These are phyloP conservation scores for Gracilaria vermiculophylla DNA, from an alignment of 23 red algal genomes.

Conservation along the genomic window DNA sequence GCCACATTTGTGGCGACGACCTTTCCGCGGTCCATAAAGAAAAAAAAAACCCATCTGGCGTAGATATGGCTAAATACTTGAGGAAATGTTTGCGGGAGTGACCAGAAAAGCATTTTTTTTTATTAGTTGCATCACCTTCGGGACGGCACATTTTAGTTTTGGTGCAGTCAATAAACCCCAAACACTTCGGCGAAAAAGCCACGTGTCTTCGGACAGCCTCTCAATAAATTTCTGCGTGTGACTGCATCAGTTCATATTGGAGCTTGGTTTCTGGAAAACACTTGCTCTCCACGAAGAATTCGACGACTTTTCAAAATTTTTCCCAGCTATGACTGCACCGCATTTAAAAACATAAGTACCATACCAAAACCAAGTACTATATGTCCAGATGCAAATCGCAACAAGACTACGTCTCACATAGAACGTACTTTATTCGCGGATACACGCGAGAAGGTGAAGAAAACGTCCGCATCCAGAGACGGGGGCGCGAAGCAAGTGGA, in stretches of 20 bases:
- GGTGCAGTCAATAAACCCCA: slow-evolving; percentile 54
- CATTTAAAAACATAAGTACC: slow-evolving; percentile 2
- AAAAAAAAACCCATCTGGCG: slow-evolving; percentile 56
- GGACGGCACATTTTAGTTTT: slow-evolving; percentile 12
- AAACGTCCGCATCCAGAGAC: no score
- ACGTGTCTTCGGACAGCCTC: not conserved
- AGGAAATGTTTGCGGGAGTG: slow-evolving; percentile 16
- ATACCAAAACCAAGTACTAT: no score
- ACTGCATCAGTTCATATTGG: not conserved
- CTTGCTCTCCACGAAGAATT: not conserved
- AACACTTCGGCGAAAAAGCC: slow-evolving; percentile 2
- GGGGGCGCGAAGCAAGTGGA: no score
- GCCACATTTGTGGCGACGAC: slow-evolving; percentile 35
- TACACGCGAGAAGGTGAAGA: no score
- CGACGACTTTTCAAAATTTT: slow-evolving; percentile 11
- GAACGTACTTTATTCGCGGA: no score
- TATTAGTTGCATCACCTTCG: not conserved
- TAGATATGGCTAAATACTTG: slow-evolving; percentile 34
- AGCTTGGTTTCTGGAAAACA: not conserved
- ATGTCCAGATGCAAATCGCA: no score
- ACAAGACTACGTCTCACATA: no score
- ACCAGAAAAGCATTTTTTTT: slow-evolving; percentile 22
- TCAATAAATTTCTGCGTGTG: not conserved
- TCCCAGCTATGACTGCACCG: slow-evolving; percentile 10
- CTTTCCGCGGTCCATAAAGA: slow-evolving; percentile 24